A percentile compares a stretch with the other conserved stretches of the same genome.
These are phyloP conservation scores for Adansonia gregorii DNA, from an alignment of 441 rosid genomes.

Conservation along the genomic window DNA sequence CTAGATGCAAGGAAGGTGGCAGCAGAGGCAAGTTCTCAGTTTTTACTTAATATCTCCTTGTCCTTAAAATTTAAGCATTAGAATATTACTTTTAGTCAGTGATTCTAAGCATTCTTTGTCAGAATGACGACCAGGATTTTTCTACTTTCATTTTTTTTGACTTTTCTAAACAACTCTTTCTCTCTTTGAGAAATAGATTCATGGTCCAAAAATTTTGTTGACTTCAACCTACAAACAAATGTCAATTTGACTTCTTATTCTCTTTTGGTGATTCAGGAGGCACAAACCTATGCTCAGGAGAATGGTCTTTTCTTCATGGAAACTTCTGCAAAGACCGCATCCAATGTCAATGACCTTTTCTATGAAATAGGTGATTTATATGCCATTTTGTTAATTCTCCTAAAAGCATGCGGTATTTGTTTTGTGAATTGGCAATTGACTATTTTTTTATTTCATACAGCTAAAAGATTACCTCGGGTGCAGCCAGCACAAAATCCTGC, in stretches of 20 bases:
- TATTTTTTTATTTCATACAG: slow-evolving; percentile 40
- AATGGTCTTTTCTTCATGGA: slow-evolving; percentile 93
- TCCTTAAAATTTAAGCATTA: not conserved
- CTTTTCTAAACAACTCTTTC: not conserved
- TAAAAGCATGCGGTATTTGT: not conserved
- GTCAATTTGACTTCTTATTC: not conserved
- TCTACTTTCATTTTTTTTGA: not conserved
- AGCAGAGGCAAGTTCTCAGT: slow-evolving; percentile 61
- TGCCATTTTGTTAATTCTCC: slow-evolving; percentile 4
- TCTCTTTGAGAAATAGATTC: not conserved
- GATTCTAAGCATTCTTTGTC: not conserved
- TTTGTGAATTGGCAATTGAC: not conserved
- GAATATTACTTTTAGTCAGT: not conserved
- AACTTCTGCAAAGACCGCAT: slow-evolving; percentile 92
- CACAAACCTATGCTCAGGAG: slow-evolving; percentile 80
- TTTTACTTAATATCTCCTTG: slow-evolving; percentile 14
- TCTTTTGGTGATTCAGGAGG: slow-evolving; percentile 60
- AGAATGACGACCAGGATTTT: not conserved
- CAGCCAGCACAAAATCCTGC: slow-evolving; percentile 85
- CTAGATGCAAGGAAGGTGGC: slow-evolving; percentile 77
- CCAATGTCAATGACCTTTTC: slow-evolving; percentile 85
- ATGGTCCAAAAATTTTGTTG: not conserved
- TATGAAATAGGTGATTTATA: slow-evolving; percentile 72
- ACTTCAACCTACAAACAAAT: not conserved
- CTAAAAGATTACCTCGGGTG: slow-evolving; percentile 78